Evolutionary conservation across 1,139 yeast genomes (phyloP), one percentile per base, ranked within the genome.

Genomic region (Debaryomyces fabryi): DNA sequence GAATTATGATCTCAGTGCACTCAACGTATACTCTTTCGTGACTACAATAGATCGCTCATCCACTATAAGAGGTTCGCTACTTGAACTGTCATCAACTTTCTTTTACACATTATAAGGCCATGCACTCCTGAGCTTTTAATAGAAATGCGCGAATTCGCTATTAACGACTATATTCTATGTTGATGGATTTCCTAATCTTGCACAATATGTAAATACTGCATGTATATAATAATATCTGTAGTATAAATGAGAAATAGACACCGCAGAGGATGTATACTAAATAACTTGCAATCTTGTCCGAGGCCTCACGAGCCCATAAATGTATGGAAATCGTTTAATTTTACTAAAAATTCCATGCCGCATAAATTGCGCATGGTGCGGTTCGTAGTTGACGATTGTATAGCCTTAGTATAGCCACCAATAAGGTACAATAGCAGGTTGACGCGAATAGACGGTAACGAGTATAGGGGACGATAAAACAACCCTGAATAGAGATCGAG

Each of bases 261-360:
- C 30, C 13, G 13, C 30, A 27, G 30, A 27, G 6, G 30, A 9
- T 6, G 6, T 15, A 32, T 2, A 16, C 20, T 16, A 20, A 3
- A 4, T 4, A 8, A 10, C 15, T 5, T 12, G 4, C 5, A 12
- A 20, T 35, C 23, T 35, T 35, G 38, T 13, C n/a, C 6, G 15
- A 5, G 35, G 2, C 15, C 25, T 12, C 38, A 20, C 25, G 25
- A 18, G 38, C 27, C 38, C 38, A 35, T 9, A 21, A 34, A 18
- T 35, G 20, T 20, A 35, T 35, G 27, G 24, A 24, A 35, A 12
- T 35, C 38, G 38, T 35, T 35, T 35, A 35, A 20, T 35, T 35
- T 35, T 35, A 20, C 38, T 35, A 20, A 20, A 33, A 35, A 35
- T 20, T 35, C 12, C 3, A 35, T 20, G 13, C 9, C 25, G 38